Conservation (phyloP, 768 basidiomycete genomes). For the Sistotremastrum niveocremeum region DNA sequence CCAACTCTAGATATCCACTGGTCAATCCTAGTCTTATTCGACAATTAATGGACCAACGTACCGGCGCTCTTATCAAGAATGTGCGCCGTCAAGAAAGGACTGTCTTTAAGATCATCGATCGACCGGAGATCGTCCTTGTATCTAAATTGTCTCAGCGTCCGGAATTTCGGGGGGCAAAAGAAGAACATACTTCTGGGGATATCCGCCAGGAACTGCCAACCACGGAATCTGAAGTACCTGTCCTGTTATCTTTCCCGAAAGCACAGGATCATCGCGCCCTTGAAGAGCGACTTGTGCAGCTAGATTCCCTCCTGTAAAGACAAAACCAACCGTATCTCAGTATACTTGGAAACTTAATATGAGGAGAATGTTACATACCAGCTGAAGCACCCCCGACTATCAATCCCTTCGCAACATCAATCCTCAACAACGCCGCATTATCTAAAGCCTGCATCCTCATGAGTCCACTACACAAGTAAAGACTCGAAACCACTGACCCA, state of each 20-base stretch:
- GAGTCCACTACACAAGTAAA: no score
- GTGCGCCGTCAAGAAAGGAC: slow-evolving; percentile 4
- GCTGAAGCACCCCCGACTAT: slow-evolving; percentile 14
- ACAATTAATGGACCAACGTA: no score
- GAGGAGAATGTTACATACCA: background rate
- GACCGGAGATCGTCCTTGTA: slow-evolving; percentile 11
- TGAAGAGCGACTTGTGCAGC: slow-evolving; percentile 11
- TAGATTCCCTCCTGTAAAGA: slow-evolving; percentile 13
- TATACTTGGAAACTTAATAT: no score
- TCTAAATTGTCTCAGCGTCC: slow-evolving; percentile 1
- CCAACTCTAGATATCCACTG: background rate
- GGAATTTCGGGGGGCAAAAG: background rate
- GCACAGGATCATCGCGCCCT: slow-evolving; percentile 12
- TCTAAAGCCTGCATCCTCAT: slow-evolving; percentile 1
- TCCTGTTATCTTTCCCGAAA: slow-evolving; percentile 12
- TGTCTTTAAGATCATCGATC: slow-evolving; percentile 11
- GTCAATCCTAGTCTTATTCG: background rate
- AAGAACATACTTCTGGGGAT: slow-evolving; percentile 12
- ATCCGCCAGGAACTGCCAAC: slow-evolving; percentile 9
- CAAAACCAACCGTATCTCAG: no score
- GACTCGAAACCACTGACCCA: slow-evolving; percentile 9
- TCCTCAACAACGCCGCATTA: slow-evolving; percentile 5
- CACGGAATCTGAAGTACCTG: slow-evolving; percentile 12
- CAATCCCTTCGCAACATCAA: slow-evolving; percentile 11
- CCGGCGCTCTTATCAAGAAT: background rate